Base-by-base conservation (phyloP, 2,329 filamentous ascomycete genomes). In the Beauveria sp. region DNA sequence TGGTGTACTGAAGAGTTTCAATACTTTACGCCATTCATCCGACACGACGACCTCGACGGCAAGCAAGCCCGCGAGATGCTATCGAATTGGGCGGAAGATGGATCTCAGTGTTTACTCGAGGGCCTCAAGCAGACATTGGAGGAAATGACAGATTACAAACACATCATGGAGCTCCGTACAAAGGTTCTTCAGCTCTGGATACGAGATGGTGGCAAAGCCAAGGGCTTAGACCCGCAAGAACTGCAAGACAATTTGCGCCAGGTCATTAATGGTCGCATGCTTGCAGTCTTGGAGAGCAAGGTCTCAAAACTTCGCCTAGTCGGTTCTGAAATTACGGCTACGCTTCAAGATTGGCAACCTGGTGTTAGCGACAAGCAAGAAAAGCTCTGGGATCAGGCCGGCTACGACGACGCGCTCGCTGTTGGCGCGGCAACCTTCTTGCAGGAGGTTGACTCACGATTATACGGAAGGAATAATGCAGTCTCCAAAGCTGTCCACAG, bases 1-100 rank as follows among this genome's bases (percentile, higher is more conserved):
- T 96, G 92, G 89, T 89, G 95, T 64, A 83, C 89, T 20, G 86
- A 92, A 8, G 91, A 96, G 63, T 89, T 96, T 47, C 85, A 84
- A 52, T 89, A 88, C 65, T 97, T 96, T 70, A 93, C 87, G 1
- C 93, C 93, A 0, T 96, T 91, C 76, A 89, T 96, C 42, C 86
- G 90, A 34, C 87, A 96, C 67, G 90, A 93, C 66, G 89, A 95
- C 66, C 73, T 90, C 5, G 82, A 86, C 26, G 84, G 81, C 22
- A 74, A 78, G 26, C 81, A 86, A 63, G 83, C 84, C 1, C 79
- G 81, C 47, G 81, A 84, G 2, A 84, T 84, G 72, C 79, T 91
- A 16, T 80, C 79, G 24, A 71, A 70, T 30, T 93, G 89, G 89
- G 85, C 86, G 0, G 79, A 79, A 56, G 79, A 81, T 56, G 86